Evolutionary conservation across 2,329 filamentous ascomycete genomes (phyloP).

Genomic region (Ceratocystis variospora): DNA sequence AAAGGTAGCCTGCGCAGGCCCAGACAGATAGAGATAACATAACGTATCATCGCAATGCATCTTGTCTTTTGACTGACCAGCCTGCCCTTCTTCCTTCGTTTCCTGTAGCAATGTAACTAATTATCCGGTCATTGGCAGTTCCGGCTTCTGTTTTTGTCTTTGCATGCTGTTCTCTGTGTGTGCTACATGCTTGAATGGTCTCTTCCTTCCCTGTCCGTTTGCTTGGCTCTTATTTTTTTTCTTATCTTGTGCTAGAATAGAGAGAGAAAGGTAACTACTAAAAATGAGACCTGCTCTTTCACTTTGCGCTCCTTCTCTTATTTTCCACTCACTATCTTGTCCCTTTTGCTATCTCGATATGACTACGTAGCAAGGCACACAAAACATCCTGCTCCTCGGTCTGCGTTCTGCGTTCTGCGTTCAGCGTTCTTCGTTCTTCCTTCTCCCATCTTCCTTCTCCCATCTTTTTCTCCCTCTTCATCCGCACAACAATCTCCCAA

Average conservation of each 20-base stretch:
- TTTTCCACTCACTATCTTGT: slow-evolving; percentile 1
- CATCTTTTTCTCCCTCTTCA: background rate
- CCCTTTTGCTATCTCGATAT: slow-evolving; percentile 5
- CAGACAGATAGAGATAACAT: background rate
- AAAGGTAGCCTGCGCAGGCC: background rate
- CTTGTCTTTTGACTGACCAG: background rate
- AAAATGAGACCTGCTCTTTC: background rate
- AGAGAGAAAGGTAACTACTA: background rate
- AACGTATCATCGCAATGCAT: background rate
- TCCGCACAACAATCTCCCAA: background rate
- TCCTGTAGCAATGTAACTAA: background rate
- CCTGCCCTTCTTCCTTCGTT: background rate
- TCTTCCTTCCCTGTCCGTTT: background rate
- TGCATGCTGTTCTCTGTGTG: background rate
- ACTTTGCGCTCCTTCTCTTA: background rate
- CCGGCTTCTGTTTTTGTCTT: background rate
- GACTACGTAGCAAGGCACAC: background rate
- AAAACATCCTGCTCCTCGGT: background rate
- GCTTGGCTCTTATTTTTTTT: background rate
- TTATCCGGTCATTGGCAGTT: background rate
- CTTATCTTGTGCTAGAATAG: background rate
- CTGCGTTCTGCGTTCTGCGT: background rate
- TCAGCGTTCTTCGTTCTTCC: too few relatives aligned
- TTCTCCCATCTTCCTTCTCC: background rate
- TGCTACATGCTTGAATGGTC: background rate